Conservation (phyloP, 2,329 filamentous ascomycete genomes). For the Fusarium subglutinans region DNA sequence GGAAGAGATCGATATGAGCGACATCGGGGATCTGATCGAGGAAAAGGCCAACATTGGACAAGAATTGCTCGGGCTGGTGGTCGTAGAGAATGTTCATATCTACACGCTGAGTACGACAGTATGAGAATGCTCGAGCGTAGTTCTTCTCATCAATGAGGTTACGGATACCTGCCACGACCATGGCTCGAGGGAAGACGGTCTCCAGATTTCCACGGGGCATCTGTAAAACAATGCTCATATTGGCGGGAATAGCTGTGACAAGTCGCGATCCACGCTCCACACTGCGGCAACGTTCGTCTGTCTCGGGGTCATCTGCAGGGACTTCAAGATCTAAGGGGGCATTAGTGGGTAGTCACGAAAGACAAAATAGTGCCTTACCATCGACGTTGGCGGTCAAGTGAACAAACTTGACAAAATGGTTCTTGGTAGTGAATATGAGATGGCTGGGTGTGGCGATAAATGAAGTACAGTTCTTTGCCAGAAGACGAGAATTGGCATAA, state of each 20-base stretch:
- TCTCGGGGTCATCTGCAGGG: constrained; percentile 87
- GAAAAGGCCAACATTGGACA: constrained; percentile 78
- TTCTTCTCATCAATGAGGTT: constrained; percentile 81
- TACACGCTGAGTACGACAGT: constrained; percentile 91
- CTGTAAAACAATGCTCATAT: constrained; percentile 86
- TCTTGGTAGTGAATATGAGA: constrained; percentile 90
- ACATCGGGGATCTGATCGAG: constrained; percentile 84
- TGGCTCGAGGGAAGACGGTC: constrained; percentile 90
- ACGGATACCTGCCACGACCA: constrained; percentile 91
- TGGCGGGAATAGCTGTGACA: constrained; percentile 88
- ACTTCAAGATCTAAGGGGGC: constrained; percentile 75
- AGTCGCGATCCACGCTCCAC: constrained; percentile 90
- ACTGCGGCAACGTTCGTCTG: constrained; percentile 89
- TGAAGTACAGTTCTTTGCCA: constrained; percentile 91
- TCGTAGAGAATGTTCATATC: constrained; percentile 99
- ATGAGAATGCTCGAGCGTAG: constrained; percentile 84
- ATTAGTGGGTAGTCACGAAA: constrained; percentile 29
- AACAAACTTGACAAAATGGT: constrained; percentile 93
- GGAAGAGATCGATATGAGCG: constrained; percentile 87
- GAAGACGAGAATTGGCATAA: constrained; percentile 76
- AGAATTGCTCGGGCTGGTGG: constrained; percentile 86
- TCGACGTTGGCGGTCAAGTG: constrained; percentile 73
- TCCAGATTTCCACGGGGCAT: constrained; percentile 97
- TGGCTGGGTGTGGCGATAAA: constrained; percentile 84
- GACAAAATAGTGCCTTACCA: constrained; percentile 56